phyloP scores from a whole-genome alignment of 495 filamentous ascomycete species.

The Aspergillus wentii region DNA sequence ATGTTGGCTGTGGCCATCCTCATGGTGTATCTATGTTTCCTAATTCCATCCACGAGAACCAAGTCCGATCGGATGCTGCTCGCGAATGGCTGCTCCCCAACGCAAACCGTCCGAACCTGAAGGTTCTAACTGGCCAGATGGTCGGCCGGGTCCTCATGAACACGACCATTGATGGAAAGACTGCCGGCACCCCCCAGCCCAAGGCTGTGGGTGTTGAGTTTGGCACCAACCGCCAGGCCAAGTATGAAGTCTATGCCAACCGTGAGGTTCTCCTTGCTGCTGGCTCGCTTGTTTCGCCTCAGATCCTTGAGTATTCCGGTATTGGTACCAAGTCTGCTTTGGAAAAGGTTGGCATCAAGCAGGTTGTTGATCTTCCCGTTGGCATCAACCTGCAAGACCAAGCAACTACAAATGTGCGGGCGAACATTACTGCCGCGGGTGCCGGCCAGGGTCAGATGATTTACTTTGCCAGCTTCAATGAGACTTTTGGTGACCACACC shows the following conservation, averaged over 20 bases:
- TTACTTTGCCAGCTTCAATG: constrained; percentile 8
- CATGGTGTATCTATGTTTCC: constrained; percentile 5
- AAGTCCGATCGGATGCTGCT: constrained; percentile 24
- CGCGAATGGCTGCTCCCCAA: constrained; percentile 39
- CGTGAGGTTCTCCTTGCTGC: constrained; percentile 47
- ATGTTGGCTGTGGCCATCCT: constrained; percentile 4
- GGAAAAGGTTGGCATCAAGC: constrained; percentile 38
- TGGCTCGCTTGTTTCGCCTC: constrained; percentile 46
- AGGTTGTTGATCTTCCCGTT: constrained; percentile 45
- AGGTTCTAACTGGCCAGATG: constrained; percentile 32
- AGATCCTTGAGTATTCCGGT: constrained; percentile 38
- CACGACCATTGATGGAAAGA: neutral
- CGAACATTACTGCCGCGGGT: neutral
- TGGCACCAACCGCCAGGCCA: constrained; percentile 6
- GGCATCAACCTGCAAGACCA: constrained; percentile 36
- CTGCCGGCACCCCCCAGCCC: too few relatives aligned
- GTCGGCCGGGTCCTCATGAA: constrained; percentile 30
- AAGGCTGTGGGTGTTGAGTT: constrained; percentile 22
- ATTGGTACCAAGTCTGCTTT: constrained; percentile 23
- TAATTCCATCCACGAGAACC: neutral
- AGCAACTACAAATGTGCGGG: constrained; percentile 3
- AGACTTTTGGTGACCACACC: constrained; percentile 5
- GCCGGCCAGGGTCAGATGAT: constrained; percentile 5
- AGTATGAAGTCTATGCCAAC: constrained; percentile 16
- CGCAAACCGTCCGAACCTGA: constrained; percentile 33